Conservation (phyloP, 495 filamentous ascomycete genomes). For the Aspergillus bridgeri region DNA sequence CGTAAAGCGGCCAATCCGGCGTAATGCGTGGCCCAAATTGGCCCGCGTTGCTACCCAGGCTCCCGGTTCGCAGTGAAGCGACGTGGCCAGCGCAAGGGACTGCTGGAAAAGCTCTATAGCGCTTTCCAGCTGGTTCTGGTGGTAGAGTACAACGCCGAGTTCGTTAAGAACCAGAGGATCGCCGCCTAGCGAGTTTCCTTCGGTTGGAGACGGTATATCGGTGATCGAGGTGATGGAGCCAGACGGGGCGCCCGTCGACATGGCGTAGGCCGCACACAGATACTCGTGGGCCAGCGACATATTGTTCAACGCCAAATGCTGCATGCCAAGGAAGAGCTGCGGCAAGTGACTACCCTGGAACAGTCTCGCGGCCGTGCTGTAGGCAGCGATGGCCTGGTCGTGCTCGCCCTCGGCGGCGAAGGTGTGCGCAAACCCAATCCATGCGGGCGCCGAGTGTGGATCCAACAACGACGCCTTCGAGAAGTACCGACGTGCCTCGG, state of each 20-base stretch:
- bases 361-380: slow-evolving; percentile 89
- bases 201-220: slow-evolving; percentile 47
- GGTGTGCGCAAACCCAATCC: slow-evolving; percentile 99
- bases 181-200: slow-evolving; percentile 39
- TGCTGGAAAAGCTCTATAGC: slow-evolving; percentile 70
- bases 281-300: slow-evolving; percentile 95
- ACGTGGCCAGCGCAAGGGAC: slow-evolving; percentile 70
- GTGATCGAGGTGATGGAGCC: slow-evolving; percentile 27
- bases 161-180: slow-evolving; percentile 95
- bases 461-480: slow-evolving; percentile 97
- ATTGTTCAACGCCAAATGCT: slow-evolving; percentile 93
- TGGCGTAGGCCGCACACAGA: slow-evolving; percentile 77
- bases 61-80: slow-evolving; percentile 73
- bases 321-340: slow-evolving; percentile 96
- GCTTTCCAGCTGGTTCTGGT: slow-evolving; percentile 74
- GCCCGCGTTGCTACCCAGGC: slow-evolving; percentile 86
- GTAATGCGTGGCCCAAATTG: slow-evolving; percentile 84
- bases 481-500: slow-evolving; percentile 92
- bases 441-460: slow-evolving; percentile 94
- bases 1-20: slow-evolving; percentile 64
- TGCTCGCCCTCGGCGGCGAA: slow-evolving; percentile 99
- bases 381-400: slow-evolving; percentile 96
- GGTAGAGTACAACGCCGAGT: slow-evolving; percentile 89
- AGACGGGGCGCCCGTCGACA: slow-evolving; percentile 55
- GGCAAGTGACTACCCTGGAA: slow-evolving; percentile 98